A percentile compares a stretch with the other conserved stretches of the same genome.
phyloP scores from a whole-genome alignment of 108 stramenopile species.

The Fistulifera pelliculosa region DNA sequence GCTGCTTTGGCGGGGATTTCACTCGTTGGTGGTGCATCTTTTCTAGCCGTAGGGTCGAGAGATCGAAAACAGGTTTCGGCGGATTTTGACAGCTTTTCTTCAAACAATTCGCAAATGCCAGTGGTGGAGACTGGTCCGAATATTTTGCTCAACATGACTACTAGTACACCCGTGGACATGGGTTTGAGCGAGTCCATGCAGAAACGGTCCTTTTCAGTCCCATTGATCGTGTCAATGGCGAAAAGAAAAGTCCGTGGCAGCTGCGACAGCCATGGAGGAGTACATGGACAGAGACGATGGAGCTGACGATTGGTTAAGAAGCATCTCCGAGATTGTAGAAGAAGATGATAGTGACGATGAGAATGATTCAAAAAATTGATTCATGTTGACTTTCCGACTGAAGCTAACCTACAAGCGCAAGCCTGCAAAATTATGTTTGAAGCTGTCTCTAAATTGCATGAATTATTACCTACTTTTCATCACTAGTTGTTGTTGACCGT shows the following conservation, averaged over 20 bases:
- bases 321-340: conserved; percentile 44
- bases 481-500: no score
- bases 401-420: no score
- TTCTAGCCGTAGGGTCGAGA: neutral
- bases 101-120: neutral
- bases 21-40: neutral
- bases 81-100: no score
- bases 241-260: conserved; percentile 6
- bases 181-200: neutral
- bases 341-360: conserved; percentile 17
- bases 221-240: conserved; percentile 1
- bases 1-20: neutral
- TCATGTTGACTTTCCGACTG: no score
- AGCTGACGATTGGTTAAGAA: conserved; percentile 47
- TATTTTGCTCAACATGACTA: neutral
- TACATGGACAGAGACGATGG: conserved; percentile 70
- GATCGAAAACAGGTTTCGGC: neutral
- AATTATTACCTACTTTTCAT: no score
- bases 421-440: no score
- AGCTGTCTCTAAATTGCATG: no score
- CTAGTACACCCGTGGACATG: neutral
- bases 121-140: neutral
- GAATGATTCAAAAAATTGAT: no score
- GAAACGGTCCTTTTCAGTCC: neutral
- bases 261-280: conserved; percentile 44